phyloP scores from a whole-genome alignment of 2,329 filamentous ascomycete genomes.

The Ophiostoma piceae region DNA sequence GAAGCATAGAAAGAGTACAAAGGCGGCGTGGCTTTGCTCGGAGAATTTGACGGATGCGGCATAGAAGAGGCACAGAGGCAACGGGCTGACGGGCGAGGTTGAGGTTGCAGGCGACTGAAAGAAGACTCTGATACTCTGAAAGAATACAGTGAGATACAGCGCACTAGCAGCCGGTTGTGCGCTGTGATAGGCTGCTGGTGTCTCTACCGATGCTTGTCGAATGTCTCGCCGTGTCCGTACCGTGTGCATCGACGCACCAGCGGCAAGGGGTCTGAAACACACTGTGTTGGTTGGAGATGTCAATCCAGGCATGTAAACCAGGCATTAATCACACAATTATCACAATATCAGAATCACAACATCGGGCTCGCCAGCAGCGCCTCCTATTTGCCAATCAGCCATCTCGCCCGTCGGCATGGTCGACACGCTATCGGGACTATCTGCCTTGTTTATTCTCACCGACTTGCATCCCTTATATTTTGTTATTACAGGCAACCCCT shows the following conservation, averaged over 20 bases:
- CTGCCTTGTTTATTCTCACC: constrained; percentile 1
- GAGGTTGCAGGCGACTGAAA: too few relatives aligned
- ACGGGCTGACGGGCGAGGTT: neutral
- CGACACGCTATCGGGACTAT: neutral
- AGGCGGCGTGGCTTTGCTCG: neutral
- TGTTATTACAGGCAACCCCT: too few relatives aligned
- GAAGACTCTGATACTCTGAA: too few relatives aligned
- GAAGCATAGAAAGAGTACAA: neutral
- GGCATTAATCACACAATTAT: neutral
- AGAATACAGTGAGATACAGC: too few relatives aligned
- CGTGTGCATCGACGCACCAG: neutral
- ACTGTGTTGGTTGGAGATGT: neutral
- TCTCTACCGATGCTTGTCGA: neutral
- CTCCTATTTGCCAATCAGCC: neutral
- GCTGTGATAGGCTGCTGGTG: neutral
- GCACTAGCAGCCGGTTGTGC: neutral
- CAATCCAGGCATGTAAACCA: neutral
- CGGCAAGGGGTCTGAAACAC: neutral
- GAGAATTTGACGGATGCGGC: constrained; percentile 1
- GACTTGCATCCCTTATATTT: neutral
- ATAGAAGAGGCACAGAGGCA: neutral
- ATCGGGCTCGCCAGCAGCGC: neutral
- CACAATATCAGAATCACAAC: too few relatives aligned
- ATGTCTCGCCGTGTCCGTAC: constrained; percentile 8
- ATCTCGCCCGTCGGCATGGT: neutral